A percentile compares a stretch with the other conserved stretches of the same genome.
phyloP scores from a whole-genome alignment of 495 filamentous ascomycete species.

The Usnea hakonensis region DNA sequence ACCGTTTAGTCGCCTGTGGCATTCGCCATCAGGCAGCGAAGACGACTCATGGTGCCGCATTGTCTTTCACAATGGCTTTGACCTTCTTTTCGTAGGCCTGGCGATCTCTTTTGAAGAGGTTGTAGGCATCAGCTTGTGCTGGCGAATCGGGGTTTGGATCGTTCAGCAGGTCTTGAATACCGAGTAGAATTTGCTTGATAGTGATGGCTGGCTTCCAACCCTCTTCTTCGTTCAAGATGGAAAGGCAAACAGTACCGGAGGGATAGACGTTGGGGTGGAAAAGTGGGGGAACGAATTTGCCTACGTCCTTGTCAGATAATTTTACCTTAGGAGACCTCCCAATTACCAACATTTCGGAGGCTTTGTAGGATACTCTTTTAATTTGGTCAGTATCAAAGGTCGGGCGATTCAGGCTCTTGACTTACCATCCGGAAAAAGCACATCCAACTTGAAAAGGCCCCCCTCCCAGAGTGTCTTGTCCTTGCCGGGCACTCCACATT shows the following conservation, averaged over 20 bases:
- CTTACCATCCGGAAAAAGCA: conserved; percentile 92
- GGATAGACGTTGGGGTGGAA: conserved; percentile 99
- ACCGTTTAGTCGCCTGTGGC: background rate
- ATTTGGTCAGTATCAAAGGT: background rate
- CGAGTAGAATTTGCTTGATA: conserved; percentile 91
- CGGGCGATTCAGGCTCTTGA: conserved; percentile 15
- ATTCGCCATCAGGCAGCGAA: background rate
- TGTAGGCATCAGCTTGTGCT: conserved; percentile 95
- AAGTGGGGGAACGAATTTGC: conserved; percentile 92
- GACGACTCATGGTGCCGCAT: conserved; percentile 54
- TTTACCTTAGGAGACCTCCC: background rate
- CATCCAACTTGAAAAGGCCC: conserved; percentile 85
- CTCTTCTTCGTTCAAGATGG: conserved; percentile 97
- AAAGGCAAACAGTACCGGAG: conserved; percentile 93
- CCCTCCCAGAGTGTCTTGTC: conserved; percentile 95
- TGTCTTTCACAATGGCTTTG: conserved; percentile 76
- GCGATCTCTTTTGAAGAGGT: conserved; percentile 88
- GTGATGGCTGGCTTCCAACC: conserved; percentile 98
- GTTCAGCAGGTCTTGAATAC: conserved; percentile 89
- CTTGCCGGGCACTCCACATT: conserved; percentile 92
- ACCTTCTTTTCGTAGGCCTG: conserved; percentile 82
- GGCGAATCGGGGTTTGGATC: conserved; percentile 97
- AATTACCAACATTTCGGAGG: conserved; percentile 78
- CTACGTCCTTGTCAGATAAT: conserved; percentile 36
- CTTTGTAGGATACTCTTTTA: conserved; percentile 95